Evolutionary conservation across 495 filamentous ascomycete genomes (phyloP).

Genomic region (Cercophora scortea): DNA sequence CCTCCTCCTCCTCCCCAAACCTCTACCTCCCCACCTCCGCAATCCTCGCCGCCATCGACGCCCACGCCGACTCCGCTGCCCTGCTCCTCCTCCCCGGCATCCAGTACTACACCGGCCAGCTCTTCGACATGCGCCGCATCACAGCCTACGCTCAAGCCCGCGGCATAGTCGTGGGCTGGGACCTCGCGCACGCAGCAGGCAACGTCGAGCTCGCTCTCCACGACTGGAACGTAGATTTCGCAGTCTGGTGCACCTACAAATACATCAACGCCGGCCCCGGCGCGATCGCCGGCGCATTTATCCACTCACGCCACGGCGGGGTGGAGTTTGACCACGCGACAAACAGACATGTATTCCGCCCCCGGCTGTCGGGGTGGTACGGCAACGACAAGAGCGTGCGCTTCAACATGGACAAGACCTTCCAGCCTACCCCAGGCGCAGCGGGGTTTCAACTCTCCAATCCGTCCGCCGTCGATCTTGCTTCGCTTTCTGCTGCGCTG

Average conservation of each 20-base stretch:
- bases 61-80: constrained; percentile 69
- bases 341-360: constrained; percentile 19
- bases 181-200: constrained; percentile 86
- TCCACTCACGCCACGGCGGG: constrained; percentile 59
- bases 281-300: constrained; percentile 73
- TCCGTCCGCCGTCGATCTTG: constrained; percentile 53
- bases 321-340: not conserved
- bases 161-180: constrained; percentile 80
- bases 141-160: constrained; percentile 67
- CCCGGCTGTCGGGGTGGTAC: constrained; percentile 74
- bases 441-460: constrained; percentile 60
- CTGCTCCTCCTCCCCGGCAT: constrained; percentile 79
- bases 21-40: constrained; percentile 55
- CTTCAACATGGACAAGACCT: constrained; percentile 71
- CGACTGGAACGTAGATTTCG: constrained; percentile 93
- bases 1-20: constrained; percentile 31
- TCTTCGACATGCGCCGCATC: constrained; percentile 75
- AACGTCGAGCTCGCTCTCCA: constrained; percentile 77
- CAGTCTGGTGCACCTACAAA: constrained; percentile 93
- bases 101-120: constrained; percentile 90
- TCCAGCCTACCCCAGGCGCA: constrained; percentile 59
- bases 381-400: constrained; percentile 63
- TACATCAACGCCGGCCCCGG: constrained; percentile 89
- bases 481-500: constrained; percentile 63
- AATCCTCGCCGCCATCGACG: constrained; percentile 67